A percentile compares a stretch with the other conserved stretches of the same genome.
These are phyloP conservation scores for Martiniozyma asiatica DNA, from an alignment of 1,139 yeast species.

Conservation along the genomic window DNA sequence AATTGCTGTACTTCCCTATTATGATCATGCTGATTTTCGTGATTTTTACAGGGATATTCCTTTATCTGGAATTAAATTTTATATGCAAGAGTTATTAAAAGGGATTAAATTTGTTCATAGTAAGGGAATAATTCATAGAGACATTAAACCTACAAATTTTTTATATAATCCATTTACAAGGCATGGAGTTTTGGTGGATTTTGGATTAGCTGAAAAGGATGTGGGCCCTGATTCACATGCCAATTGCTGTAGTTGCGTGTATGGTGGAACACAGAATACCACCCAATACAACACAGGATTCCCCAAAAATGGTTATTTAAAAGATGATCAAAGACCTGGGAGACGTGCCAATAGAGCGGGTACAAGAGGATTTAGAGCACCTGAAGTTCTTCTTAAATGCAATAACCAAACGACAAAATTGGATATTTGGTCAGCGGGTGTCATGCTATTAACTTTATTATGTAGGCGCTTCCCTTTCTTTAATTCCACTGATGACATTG, in stretches of 20 bases:
- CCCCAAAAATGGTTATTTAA: conserved; percentile 57
- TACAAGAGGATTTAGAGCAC: conserved; percentile 92
- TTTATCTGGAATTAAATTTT: conserved; percentile 64
- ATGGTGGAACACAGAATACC: no score
- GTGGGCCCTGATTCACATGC: conserved; percentile 12
- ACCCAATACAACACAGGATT: conserved; percentile 13
- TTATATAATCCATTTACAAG: conserved; percentile 65
- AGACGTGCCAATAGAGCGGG: conserved; percentile 97
- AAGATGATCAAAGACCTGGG: conserved; percentile 74
- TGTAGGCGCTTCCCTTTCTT: conserved; percentile 74
- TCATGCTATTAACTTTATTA: conserved; percentile 62
- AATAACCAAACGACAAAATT: conserved; percentile 71
- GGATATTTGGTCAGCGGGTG: conserved; percentile 91
- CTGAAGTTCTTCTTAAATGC: conserved; percentile 84
- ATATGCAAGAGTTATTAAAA: conserved; percentile 66
- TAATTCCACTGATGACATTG: conserved; percentile 84
- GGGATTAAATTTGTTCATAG: conserved; percentile 69
- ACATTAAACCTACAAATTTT: conserved; percentile 83
- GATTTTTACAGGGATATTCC: conserved; percentile 76
- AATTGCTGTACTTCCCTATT: conserved; percentile 82
- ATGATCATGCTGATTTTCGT: conserved; percentile 83
- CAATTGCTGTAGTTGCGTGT: conserved; percentile 20
- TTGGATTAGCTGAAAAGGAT: conserved; percentile 72
- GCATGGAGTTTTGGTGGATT: conserved; percentile 80
- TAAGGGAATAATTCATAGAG: conserved; percentile 74